Evolutionary conservation across 23 red algal genomes (phyloP), one percentile per base, ranked within the genome.

Genomic region (Pyropia haitanensis): DNA sequence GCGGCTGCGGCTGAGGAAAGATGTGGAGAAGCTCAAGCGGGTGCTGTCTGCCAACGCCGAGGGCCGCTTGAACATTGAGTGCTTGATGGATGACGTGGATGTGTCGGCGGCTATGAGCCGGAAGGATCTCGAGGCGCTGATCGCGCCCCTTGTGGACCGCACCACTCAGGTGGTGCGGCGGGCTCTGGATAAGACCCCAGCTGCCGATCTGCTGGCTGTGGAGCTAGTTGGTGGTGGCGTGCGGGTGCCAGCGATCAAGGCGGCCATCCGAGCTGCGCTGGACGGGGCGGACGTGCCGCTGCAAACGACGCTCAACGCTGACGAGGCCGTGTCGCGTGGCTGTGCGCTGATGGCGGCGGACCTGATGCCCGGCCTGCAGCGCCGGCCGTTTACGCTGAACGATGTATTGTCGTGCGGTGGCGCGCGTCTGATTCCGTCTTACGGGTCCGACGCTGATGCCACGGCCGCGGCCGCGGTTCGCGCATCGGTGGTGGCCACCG

Each of bases 71-170:
- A 98, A 91, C 67, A 81, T 98, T 23, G 94, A 98, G 52, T 91
- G 94, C 62, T 63, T 98, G 30, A 90, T 98, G 94, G 78, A 98
- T 71, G 94, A 98, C 61, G 68, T 89, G n/a, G 94, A 98, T 67
- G 94, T 98, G 22, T 61, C 30, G 3, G 63, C 65, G 3, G 59
- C 58, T 8, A 86, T 98, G 15, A 60, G 68, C 34, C 71, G 94
- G 21, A 62, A 82, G 0, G 71, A 87, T 15, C 71, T 91, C 56
- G 86, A 98, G 55, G 25, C 64, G 44, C 33, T 98, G 51, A 60
- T 76, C 7, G 68, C 49, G 49, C 81, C 87, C 17, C 70, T 98
- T 23, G 56, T 82, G 18, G 83, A 73, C 3, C 44, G 76, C 25
- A 50, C 91, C 26, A 71, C 60, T 39, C 29, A 31, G 24, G 77